phyloP scores from a whole-genome alignment of 2,329 filamentous ascomycete species.

The Diaporthe longicolla region DNA sequence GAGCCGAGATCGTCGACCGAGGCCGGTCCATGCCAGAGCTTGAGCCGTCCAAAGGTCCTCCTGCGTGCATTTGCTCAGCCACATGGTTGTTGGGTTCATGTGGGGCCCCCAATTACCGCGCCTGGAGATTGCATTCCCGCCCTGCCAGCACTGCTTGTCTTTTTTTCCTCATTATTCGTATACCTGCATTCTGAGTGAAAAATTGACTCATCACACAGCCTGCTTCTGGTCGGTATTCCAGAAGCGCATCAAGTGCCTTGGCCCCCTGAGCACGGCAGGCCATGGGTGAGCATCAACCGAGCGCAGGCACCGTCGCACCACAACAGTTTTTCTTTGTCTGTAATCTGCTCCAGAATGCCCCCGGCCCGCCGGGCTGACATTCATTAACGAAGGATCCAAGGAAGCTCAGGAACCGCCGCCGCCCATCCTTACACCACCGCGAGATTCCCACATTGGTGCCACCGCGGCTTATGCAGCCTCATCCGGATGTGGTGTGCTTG shows the following conservation, averaged over 20 bases:
- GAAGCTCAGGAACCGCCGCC: constrained; percentile 21
- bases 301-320: constrained; percentile 16
- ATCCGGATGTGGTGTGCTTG: constrained; percentile 26
- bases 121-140: constrained; percentile 25
- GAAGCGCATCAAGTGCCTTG: not conserved
- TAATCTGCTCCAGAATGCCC: not conserved
- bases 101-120: constrained; percentile 23
- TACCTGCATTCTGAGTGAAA: not conserved
- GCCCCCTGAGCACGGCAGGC: constrained; percentile 26
- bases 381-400: constrained; percentile 26
- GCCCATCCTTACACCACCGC: constrained; percentile 27
- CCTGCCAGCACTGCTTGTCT: not conserved
- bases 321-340: constrained; percentile 16
- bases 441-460: constrained; percentile 6
- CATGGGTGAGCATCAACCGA: not conserved
- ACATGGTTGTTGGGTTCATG: constrained; percentile 14
- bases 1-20: constrained; percentile 24
- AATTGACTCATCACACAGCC: constrained; percentile 12
- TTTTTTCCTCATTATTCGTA: not conserved
- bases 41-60: not conserved
- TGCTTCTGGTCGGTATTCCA: not conserved
- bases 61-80: constrained; percentile 22
- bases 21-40: constrained; percentile 16
- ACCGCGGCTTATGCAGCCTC: constrained; percentile 35
- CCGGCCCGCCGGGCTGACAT: constrained; percentile 17